phyloP scores from a whole-genome alignment of 257 asterid genomes.

The Jacaranda mimosifolia region DNA sequence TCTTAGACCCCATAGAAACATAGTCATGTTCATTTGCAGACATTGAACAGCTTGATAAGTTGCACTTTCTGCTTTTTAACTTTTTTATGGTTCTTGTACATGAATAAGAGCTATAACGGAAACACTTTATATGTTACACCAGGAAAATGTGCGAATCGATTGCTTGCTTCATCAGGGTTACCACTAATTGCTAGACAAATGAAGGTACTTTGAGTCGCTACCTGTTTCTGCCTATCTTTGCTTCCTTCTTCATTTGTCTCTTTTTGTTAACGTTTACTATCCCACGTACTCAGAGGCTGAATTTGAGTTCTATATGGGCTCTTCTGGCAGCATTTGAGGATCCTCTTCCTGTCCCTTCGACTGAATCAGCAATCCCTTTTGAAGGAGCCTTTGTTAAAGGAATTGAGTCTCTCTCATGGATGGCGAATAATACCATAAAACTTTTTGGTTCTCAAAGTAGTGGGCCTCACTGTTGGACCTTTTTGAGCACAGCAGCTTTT shows the following conservation, averaged over 20 bases:
- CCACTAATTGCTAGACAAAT: conserved; percentile 95
- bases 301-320: conserved; percentile 94
- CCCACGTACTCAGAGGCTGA: conserved; percentile 66
- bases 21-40: background rate
- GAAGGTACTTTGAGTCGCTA: conserved; percentile 67
- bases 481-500: conserved; percentile 82
- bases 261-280: conserved; percentile 29
- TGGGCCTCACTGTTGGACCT: conserved; percentile 90
- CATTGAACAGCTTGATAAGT: background rate
- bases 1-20: background rate
- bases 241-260: conserved; percentile 21
- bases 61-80: background rate
- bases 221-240: conserved; percentile 25
- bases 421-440: conserved; percentile 81
- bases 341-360: conserved; percentile 70
- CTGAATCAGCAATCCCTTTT: conserved; percentile 52
- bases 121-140: conserved; percentile 40
- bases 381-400: conserved; percentile 96
- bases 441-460: conserved; percentile 57
- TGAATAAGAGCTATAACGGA: background rate
- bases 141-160: conserved; percentile 97
- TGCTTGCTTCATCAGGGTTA: conserved; percentile 91
- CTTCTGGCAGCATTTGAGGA: conserved; percentile 93
- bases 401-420: conserved; percentile 91
- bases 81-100: conserved; percentile 23